These are phyloP conservation scores for Suillus hirtellus DNA, from an alignment of 768 basidiomycete species.

Conservation along the genomic window DNA sequence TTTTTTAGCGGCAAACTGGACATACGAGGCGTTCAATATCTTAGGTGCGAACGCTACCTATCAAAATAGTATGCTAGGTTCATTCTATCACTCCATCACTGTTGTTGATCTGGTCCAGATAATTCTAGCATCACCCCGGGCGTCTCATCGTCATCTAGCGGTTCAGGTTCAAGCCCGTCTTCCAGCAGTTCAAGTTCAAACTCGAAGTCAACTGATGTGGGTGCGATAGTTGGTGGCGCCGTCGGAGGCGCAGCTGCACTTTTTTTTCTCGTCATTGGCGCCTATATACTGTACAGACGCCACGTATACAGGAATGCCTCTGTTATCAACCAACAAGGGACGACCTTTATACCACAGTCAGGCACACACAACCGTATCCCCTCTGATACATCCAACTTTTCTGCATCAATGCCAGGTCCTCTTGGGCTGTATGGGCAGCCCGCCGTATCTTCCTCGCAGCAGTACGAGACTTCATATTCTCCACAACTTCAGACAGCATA, in stretches of 20 bases:
- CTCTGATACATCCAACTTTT: conserved; percentile 17
- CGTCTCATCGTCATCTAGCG: background rate
- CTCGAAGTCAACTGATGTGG: conserved; percentile 11
- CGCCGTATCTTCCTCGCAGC: background rate
- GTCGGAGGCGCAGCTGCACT: conserved; percentile 24
- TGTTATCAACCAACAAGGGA: background rate
- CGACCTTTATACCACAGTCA: background rate
- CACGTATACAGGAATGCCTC: conserved; percentile 5
- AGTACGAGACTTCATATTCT: background rate
- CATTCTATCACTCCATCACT: conserved; percentile 7
- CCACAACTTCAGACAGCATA: no score
- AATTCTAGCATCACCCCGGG: background rate
- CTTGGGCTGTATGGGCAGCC: background rate
- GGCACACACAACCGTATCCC: conserved; percentile 14
- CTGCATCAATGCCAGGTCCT: background rate
- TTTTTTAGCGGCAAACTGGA: conserved; percentile 38
- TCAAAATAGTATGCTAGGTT: conserved; percentile 15
- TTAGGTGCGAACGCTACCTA: conserved; percentile 24
- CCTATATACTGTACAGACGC: conserved; percentile 21
- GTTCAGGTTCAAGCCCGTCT: conserved; percentile 9
- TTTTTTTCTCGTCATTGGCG: conserved; percentile 16
- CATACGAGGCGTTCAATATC: conserved; percentile 29
- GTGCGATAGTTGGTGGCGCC: conserved; percentile 26
- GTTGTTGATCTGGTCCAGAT: background rate
- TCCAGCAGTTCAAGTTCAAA: conserved; percentile 9